Percentiles rank a stretch among this genome's conserved stretches.
phyloP scores from a whole-genome alignment of 177 flowering plant species.

The Tripterygium wilfordii region DNA sequence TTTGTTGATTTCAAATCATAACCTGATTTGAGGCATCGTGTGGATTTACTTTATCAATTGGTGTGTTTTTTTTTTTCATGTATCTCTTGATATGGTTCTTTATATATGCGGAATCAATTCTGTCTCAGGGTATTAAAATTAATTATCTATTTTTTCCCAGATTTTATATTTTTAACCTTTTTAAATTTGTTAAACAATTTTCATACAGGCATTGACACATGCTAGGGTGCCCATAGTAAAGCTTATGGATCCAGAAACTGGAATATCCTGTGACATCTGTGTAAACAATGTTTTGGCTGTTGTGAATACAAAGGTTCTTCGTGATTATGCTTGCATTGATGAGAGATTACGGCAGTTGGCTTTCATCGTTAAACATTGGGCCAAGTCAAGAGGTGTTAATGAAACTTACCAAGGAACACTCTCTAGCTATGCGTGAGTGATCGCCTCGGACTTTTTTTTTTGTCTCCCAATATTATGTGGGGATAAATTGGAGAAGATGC shows the following conservation, averaged over 20 bases:
- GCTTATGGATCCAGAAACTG: slow-evolving; percentile 93
- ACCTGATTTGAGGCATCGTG: too few species aligned
- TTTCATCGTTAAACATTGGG: slow-evolving; percentile 96
- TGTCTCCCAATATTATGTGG: too few species aligned
- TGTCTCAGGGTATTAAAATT: too few species aligned
- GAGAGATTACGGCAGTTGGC: slow-evolving; percentile 80
- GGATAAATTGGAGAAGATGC: too few species aligned
- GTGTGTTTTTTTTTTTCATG: too few species aligned
- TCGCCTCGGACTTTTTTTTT: too few species aligned
- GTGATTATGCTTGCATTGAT: slow-evolving; percentile 88
- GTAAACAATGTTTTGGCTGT: slow-evolving; percentile 93
- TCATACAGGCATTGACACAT: slow-evolving; percentile 75
- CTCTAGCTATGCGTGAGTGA: slow-evolving; percentile 98
- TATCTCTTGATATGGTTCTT: too few species aligned
- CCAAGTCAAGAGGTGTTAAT: slow-evolving; percentile 89
- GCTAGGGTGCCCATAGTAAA: slow-evolving; percentile 99
- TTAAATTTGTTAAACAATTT: neutral
- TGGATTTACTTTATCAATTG: too few species aligned
- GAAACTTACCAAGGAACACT: slow-evolving; percentile 94
- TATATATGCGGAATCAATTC: too few species aligned
- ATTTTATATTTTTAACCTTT: too few species aligned
- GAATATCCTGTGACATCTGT: slow-evolving; percentile 95
- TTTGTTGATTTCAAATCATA: too few species aligned
- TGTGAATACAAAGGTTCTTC: slow-evolving; percentile 87
- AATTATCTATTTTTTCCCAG: too few species aligned